Base-by-base conservation (phyloP, 2,329 filamentous ascomycete species). In the Apiospora marii region DNA sequence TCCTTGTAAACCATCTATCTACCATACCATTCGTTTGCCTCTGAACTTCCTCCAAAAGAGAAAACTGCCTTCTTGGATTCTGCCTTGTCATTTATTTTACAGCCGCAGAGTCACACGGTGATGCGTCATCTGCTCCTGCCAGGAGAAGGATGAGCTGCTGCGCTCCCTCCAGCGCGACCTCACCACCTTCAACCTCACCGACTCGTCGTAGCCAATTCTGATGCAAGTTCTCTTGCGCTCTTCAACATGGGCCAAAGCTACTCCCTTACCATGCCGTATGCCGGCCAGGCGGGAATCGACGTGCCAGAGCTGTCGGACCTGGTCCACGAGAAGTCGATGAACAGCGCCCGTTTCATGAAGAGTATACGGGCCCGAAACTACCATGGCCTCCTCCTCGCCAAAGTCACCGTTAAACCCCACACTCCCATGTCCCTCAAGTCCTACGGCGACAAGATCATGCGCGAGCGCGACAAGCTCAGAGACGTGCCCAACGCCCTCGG, bases 281-380 rank as follows among this genome's bases (percentile, higher is more conserved):
- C 94, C 75, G 96, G 95, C 81, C 93, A 94, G 71, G 95, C 95
- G 72, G 94, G 95, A 78, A 98, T 99, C 82, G 96, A 99, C 82
- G 91, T 97, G 41, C 93, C 95, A 51, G 96, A 99, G 85, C 90
- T 99, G 58, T 90, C 93, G 61, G 96, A 98, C 80, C 86, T 98
- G 73, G 91, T 92, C 49, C 98, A 98, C 84, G 96, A 99, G 84
- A 95, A 93, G 83, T 94, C 94, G 48, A 90, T 99, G 79, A 96
- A 96, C 68, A 94, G 93, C 76, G 95, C 94, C 34, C 92, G 96
- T 49, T 98, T 99, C 79, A 96, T 99, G 92, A 98, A 98, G 84
- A 96, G 94, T 75, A 95, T 98, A 75, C 91, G 96, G 76, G 96
- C 96, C 34, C 90, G 95, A 69, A 94, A 97, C 81, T 93, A 93